Conservation (phyloP, 2,329 filamentous ascomycete species). For the Fusarium luffae region DNA sequence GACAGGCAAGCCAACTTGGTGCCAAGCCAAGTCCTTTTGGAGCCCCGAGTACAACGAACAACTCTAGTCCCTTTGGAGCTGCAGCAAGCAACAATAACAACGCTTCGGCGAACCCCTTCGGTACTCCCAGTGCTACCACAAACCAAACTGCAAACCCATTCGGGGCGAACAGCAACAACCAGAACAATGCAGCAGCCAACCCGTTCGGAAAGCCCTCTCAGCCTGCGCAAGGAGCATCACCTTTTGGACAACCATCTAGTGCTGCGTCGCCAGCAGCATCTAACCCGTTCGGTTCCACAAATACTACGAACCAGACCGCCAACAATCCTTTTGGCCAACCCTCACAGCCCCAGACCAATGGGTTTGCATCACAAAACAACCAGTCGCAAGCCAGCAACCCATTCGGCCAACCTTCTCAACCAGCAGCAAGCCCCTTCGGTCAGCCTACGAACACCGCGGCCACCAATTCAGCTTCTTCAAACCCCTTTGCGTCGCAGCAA, state of each 20-base stretch:
- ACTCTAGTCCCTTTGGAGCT: constrained; percentile 44
- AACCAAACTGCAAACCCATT: constrained; percentile 39
- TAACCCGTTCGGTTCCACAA: constrained; percentile 46
- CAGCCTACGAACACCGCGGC: constrained; percentile 37
- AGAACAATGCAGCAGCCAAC: constrained; percentile 28
- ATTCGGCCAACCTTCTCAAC: constrained; percentile 43
- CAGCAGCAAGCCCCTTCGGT: constrained; percentile 41
- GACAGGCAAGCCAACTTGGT: constrained; percentile 52
- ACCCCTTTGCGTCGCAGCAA: constrained; percentile 41
- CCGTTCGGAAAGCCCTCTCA: constrained; percentile 46
- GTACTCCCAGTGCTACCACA: constrained; percentile 29
- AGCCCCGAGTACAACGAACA: constrained; percentile 35
- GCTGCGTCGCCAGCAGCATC: constrained; percentile 28
- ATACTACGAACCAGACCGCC: constrained; percentile 27
- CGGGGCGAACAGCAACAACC: constrained; percentile 30
- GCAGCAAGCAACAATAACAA: constrained; percentile 38
- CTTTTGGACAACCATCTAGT: constrained; percentile 39
- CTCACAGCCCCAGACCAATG: constrained; percentile 39
- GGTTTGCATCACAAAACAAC: constrained; percentile 39
- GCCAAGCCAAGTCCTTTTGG: constrained; percentile 55
- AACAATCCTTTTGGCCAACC: constrained; percentile 47
- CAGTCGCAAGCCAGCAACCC: constrained; percentile 39
- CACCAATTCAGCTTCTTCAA: constrained; percentile 27
- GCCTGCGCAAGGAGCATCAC: constrained; percentile 22
- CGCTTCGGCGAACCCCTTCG: constrained; percentile 47